Conservation (phyloP, 2,329 filamentous ascomycete species). For the Fusarium hainanense region DNA sequence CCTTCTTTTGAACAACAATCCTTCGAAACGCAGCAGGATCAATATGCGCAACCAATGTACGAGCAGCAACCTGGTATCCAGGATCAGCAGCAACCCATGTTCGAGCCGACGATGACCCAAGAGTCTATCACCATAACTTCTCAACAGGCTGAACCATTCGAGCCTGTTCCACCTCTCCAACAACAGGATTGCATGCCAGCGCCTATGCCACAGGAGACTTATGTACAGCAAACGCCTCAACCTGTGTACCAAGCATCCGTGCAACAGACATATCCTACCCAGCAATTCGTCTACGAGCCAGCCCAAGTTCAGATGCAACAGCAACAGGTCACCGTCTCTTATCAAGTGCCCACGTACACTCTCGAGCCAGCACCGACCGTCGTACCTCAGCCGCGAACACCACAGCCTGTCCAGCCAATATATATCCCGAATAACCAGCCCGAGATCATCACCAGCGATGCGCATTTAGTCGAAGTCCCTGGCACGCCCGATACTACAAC, state of each 20-base stretch:
- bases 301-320: background rate
- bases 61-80: slow-evolving; percentile 19
- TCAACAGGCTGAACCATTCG: background rate
- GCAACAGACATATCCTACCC: slow-evolving; percentile 10
- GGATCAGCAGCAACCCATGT: slow-evolving; percentile 18
- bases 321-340: slow-evolving; percentile 17
- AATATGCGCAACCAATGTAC: slow-evolving; percentile 13
- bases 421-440: slow-evolving; percentile 28
- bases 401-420: background rate
- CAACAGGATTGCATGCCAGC: slow-evolving; percentile 4
- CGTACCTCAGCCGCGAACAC: background rate
- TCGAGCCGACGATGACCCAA: background rate
- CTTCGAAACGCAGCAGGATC: slow-evolving; percentile 15
- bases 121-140: background rate
- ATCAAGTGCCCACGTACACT: slow-evolving; percentile 9
- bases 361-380: background rate
- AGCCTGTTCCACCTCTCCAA: background rate
- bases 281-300: slow-evolving; percentile 16
- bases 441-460: slow-evolving; percentile 29
- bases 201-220: background rate
- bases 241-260: background rate
- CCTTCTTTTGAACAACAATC: background rate
- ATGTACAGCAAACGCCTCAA: slow-evolving; percentile 5
- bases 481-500: background rate
- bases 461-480: slow-evolving; percentile 13